phyloP scores from a whole-genome alignment of 2,329 filamentous ascomycete genomes.

The Emmonsiellopsis sp. region DNA sequence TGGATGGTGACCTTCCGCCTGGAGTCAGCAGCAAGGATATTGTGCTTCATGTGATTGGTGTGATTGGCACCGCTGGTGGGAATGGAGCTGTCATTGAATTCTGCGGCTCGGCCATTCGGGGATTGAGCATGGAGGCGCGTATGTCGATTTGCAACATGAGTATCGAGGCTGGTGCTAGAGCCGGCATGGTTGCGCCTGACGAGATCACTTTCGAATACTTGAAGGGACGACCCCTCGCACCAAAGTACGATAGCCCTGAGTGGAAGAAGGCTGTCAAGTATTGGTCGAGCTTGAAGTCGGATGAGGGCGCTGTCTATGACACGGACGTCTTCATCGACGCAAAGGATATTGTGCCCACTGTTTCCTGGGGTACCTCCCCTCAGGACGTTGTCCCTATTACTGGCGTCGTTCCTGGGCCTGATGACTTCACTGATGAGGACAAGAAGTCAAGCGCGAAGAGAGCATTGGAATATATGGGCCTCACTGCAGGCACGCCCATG shows the following conservation, averaged over 20 bases:
- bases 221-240: constrained; percentile 80
- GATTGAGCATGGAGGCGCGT: constrained; percentile 86
- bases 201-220: constrained; percentile 92
- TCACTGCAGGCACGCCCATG: constrained; percentile 77
- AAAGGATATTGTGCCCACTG: constrained; percentile 85
- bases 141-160: constrained; percentile 99
- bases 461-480: constrained; percentile 92
- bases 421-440: constrained; percentile 68
- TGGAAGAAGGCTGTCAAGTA: constrained; percentile 84
- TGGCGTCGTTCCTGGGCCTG: constrained; percentile 78
- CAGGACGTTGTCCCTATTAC: constrained; percentile 96
- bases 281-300: constrained; percentile 79
- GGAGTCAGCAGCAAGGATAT: constrained; percentile 96
- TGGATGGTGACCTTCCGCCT: constrained; percentile 79
- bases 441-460: constrained; percentile 73
- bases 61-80: constrained; percentile 90
- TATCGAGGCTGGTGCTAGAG: constrained; percentile 89
- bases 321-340: constrained; percentile 80
- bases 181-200: constrained; percentile 94
- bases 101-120: constrained; percentile 85
- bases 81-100: constrained; percentile 95
- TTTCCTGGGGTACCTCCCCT: constrained; percentile 95
- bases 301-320: constrained; percentile 83
- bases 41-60: constrained; percentile 82
- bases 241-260: constrained; percentile 70